Evolutionary conservation across 768 basidiomycete genomes (phyloP).

Genomic region (Podaxis sp.): DNA sequence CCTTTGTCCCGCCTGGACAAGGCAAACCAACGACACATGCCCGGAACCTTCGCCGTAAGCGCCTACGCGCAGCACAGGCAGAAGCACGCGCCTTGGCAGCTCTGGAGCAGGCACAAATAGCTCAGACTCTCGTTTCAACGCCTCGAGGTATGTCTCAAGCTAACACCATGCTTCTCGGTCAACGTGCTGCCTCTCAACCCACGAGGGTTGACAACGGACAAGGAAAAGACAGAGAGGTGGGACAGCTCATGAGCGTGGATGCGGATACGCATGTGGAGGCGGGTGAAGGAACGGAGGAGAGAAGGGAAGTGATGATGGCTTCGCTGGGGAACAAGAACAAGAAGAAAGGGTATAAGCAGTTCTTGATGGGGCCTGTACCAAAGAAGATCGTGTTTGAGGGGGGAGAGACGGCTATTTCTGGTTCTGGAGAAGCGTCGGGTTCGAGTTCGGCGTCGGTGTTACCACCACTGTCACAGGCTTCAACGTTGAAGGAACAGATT

Average conservation of each 20-base stretch:
- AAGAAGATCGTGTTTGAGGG: constrained; percentile 54
- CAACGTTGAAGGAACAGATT: background rate
- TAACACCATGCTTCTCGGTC: constrained; percentile 47
- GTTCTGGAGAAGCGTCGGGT: background rate
- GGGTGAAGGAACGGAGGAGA: constrained; percentile 4
- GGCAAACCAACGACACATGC: constrained; percentile 58
- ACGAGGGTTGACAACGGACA: constrained; percentile 4
- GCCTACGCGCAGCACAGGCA: constrained; percentile 34
- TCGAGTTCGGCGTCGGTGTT: background rate
- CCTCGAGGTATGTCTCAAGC: constrained; percentile 34
- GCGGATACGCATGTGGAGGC: constrained; percentile 16
- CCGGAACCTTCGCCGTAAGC: constrained; percentile 57
- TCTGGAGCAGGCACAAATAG: constrained; percentile 6
- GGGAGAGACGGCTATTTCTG: background rate
- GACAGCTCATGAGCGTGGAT: constrained; percentile 17
- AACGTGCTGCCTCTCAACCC: background rate
- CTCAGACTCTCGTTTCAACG: constrained; percentile 13
- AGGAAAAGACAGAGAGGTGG: constrained; percentile 8
- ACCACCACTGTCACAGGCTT: background rate
- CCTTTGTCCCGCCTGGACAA: constrained; percentile 52
- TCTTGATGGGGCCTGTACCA: constrained; percentile 41
- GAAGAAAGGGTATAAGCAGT: constrained; percentile 61
- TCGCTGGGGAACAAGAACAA: constrained; percentile 76
- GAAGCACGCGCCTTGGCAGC: constrained; percentile 22
- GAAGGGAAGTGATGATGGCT: constrained; percentile 40